Conservation (phyloP, 495 filamentous ascomycete species). For the Tuber melanosporum region DNA sequence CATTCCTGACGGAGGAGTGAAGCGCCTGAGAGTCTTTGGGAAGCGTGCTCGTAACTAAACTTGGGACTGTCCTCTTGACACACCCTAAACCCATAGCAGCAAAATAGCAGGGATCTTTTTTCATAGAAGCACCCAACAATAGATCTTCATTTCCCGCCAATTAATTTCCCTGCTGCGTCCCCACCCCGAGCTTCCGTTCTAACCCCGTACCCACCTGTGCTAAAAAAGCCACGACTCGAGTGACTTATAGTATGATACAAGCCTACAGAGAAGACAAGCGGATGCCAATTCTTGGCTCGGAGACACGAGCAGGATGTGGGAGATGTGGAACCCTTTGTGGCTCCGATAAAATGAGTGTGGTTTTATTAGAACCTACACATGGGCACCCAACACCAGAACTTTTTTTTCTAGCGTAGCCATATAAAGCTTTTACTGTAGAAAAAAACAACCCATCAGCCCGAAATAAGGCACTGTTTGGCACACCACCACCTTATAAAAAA, state of each 20-base stretch:
- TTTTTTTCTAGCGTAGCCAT: no score
- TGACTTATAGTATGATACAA: no score
- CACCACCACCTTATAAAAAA: no score
- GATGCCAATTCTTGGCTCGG: not conserved
- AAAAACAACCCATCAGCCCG: not conserved
- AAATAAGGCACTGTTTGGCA: not conserved
- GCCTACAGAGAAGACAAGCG: not conserved
- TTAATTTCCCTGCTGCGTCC: not conserved
- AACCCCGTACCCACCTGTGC: no score
- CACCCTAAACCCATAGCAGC: not conserved
- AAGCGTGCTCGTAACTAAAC: conserved; percentile 47
- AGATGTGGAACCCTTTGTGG: not conserved
- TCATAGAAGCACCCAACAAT: not conserved
- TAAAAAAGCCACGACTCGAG: not conserved
- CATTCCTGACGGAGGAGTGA: conserved; percentile 86
- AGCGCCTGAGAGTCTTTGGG: conserved; percentile 75
- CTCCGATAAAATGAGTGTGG: not conserved
- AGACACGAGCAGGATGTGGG: not conserved
- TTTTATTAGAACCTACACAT: no score
- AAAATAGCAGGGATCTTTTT: not conserved
- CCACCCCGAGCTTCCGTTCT: not conserved
- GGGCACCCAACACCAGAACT: no score
- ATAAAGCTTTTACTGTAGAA: no score
- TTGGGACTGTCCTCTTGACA: not conserved
- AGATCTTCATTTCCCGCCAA: not conserved